Percentiles rank a stretch among this genome's conserved stretches.
Evolutionary conservation across 176 grass and related monocot species (phyloP).

Genomic region (Tillandsia leiboldiana): DNA sequence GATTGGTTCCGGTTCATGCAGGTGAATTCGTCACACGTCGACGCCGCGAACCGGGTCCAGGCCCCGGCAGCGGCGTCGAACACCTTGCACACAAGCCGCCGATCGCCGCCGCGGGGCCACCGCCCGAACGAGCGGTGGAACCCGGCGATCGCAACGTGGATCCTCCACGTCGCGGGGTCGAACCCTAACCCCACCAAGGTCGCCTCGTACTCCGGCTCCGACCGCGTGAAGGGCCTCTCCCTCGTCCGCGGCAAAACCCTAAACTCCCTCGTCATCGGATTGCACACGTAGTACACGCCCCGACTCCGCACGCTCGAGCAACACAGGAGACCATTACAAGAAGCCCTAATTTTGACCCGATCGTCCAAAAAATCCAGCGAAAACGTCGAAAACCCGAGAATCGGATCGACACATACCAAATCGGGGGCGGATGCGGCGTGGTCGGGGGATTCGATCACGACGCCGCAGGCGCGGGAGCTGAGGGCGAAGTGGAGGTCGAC

Average conservation of each 20-base stretch:
- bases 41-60: conserved; percentile 31
- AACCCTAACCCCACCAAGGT: conserved; percentile 36
- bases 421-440: conserved; percentile 7
- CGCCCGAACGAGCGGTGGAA: conserved; percentile 38
- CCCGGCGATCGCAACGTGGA: conserved; percentile 37
- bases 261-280: conserved; percentile 41
- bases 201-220: conserved; percentile 38
- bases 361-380: conserved; percentile 34
- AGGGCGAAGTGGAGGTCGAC: conserved; percentile 25
- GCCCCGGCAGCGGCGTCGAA: conserved; percentile 28
- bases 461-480: conserved; percentile 10
- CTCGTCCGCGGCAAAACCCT: conserved; percentile 31
- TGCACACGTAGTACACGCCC: conserved; percentile 36
- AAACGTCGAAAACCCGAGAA: conserved; percentile 1
- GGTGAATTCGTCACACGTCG: conserved; percentile 31
- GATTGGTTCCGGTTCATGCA: conserved; percentile 41
- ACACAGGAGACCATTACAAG: conserved; percentile 35
- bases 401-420: conserved; percentile 14
- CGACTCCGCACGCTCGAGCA: conserved; percentile 37
- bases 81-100: conserved; percentile 37
- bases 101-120: conserved; percentile 11
- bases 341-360: conserved; percentile 37
- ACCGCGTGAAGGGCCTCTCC: conserved; percentile 35
- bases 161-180: conserved; percentile 24
- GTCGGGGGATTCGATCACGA: conserved; percentile 28